These are phyloP conservation scores for Perkinsus olseni DNA, from an alignment of 169 alveolate species.

Conservation along the genomic window DNA sequence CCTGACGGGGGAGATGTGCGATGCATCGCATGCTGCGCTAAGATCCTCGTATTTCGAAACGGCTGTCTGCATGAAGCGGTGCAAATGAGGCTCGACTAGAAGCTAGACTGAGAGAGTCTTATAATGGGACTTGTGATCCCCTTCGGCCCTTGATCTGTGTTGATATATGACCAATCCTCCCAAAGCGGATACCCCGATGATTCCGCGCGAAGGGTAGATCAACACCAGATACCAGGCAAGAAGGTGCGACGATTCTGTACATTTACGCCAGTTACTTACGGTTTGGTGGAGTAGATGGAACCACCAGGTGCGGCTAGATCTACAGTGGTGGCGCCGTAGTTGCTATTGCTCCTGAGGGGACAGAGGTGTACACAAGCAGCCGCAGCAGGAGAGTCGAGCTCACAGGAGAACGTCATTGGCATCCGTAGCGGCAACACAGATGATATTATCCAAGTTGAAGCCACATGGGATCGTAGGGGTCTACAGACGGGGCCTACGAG, in stretches of 20 bases:
- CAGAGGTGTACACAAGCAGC: constrained; percentile 15
- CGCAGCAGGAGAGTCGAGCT: constrained; percentile 20
- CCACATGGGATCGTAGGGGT: constrained; percentile 16
- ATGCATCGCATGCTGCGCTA: too few species aligned
- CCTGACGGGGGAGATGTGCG: background rate
- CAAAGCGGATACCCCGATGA: too few species aligned
- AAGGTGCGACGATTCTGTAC: too few species aligned
- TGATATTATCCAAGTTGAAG: constrained; percentile 7
- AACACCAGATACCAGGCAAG: background rate
- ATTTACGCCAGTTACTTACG: background rate
- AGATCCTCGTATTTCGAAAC: too few species aligned
- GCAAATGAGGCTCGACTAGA: background rate
- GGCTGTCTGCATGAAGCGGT: background rate
- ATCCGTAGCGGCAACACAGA: constrained; percentile 35
- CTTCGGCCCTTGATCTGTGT: too few species aligned
- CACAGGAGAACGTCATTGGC: constrained; percentile 19
- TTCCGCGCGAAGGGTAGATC: too few species aligned
- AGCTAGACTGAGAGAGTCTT: background rate
- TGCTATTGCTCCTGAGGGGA: constrained; percentile 22
- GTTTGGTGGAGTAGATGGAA: constrained; percentile 35
- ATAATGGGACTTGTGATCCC: too few species aligned
- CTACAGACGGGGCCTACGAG: constrained; percentile 21
- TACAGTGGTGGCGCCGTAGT: constrained; percentile 40
- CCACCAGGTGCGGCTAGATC: constrained; percentile 61
- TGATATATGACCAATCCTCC: too few species aligned